Evolutionary conservation across 225 moss, liverwort and hornwort species (phyloP), one percentile per base, ranked within the genome.

Genomic region (Physcomitrellopsis africana): DNA sequence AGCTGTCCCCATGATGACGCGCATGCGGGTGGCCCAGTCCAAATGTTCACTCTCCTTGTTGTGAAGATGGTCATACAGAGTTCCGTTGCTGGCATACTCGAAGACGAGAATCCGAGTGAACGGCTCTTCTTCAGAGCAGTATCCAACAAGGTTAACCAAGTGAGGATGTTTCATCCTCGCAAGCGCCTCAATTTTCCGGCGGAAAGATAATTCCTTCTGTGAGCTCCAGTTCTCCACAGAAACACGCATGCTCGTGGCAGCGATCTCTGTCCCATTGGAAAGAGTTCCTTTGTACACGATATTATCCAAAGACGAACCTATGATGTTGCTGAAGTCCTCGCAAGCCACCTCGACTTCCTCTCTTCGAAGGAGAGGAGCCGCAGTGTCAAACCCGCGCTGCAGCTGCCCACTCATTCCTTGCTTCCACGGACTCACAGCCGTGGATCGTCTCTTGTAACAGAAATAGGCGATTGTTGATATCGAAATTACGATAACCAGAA

Each of bases 301-400:
- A 55, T 81, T 89, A 42, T 97, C 92, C 0, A 79, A 18, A 0
- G 91, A 90, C 0, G 84, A 74, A 0, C 81, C 90, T 60, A 97
- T 97, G 67, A 97, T 92, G 77, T 97, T 97, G 75, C 94, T 97
- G 68, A 92, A 97, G 74, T 97, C 96, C 81, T 97, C 96, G 67
- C 96, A 97, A 11, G 92, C 94, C 2, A 62, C 60, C 23, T 94
- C 96, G 5, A 97, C 62, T 49, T 97, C 96, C 48, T 87, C 91
- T 37, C 86, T 77, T 9, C 70, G 82, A 9, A 85, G 82, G 2
- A 82, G 46, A 8, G 91, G 92, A 42, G 92, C 76, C 18, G 87
- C 83, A 16, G 90, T 82, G 9, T 90, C 86, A 8, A 82, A 75
- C 22, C 75, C 75, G n/a, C 79, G 86, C 84, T 90, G 78, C 0